Percentiles rank a stretch among this genome's conserved stretches.
phyloP scores from a whole-genome alignment of 1,284 basidiomycete species.

The Tausonia pullulans region DNA sequence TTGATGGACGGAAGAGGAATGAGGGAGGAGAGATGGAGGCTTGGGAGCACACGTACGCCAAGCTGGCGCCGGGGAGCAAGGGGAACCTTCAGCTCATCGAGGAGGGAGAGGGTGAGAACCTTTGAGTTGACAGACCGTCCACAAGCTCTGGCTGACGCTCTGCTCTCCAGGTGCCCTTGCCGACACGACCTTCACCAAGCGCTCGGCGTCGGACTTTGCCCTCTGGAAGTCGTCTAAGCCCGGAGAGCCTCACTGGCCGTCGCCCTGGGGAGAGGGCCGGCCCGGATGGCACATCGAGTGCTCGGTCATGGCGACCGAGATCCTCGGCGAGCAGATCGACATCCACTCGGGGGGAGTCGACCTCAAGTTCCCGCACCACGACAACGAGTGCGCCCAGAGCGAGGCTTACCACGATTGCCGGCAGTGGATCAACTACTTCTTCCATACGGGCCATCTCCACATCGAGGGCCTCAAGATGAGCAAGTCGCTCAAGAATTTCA shows the following conservation, averaged over 20 bases:
- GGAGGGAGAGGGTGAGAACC: constrained; percentile 74
- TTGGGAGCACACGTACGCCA: constrained; percentile 74
- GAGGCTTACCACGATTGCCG: constrained; percentile 91
- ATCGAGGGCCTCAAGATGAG: constrained; percentile 99
- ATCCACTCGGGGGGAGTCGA: constrained; percentile 97
- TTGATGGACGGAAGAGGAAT: constrained; percentile 52
- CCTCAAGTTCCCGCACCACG: constrained; percentile 96
- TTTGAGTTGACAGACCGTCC: neutral
- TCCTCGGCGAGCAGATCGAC: constrained; percentile 88
- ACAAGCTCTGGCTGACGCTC: constrained; percentile 10
- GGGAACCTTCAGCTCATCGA: constrained; percentile 82
- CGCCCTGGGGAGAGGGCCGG: constrained; percentile 91
- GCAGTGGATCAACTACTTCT: constrained; percentile 98
- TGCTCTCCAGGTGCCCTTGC: constrained; percentile 48
- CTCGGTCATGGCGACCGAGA: constrained; percentile 92
- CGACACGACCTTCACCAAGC: constrained; percentile 50
- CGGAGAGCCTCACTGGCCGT: constrained; percentile 96
- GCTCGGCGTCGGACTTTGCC: constrained; percentile 69
- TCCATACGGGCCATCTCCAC: constrained; percentile 96
- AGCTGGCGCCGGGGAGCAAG: constrained; percentile 89
- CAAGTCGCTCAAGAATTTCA: constrained; percentile 98
- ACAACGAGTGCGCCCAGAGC: constrained; percentile 96
- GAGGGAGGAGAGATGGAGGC: constrained; percentile 31
- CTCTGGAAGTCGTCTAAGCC: constrained; percentile 97
- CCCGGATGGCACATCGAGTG: constrained; percentile 99